Evolutionary conservation across 1,284 basidiomycete species (phyloP), one percentile per base, ranked within the genome.

Genomic region (Ceratobasidium sp.): DNA sequence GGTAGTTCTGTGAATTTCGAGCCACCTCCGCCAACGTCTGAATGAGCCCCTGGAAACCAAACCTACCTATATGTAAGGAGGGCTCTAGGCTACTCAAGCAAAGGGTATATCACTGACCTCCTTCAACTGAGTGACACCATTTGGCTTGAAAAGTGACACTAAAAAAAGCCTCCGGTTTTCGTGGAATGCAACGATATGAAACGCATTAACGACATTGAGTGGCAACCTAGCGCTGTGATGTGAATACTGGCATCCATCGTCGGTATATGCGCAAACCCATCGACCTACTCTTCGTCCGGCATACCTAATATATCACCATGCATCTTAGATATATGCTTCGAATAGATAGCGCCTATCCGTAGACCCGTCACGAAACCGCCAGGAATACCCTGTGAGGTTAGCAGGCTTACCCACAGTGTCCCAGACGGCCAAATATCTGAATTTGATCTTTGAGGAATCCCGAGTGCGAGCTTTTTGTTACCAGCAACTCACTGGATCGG

Each of bases 181-280:
- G 35, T 74, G 54, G n/a, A 74, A 57, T 16, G 73, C 49, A n/a
- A 74, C 49, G 7, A 52, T 72, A 61, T 74, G 73, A n/a, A 73
- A 50, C 32, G 73, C 73, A 14, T 61, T 3, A 9, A 73, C 61
- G 14, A 74, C 66, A 49, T 73, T 71, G 14, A 57, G 52, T 21
- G 64, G 54, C 3, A 74, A 44, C 30, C 72, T 73, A 35, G 23
- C 11, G 28, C n/a, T n/a, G 16, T 9, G 6, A 38, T 26, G 28
- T 14, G 52, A 41, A 52, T 18, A 32, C 49, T 23, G 43, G 14
- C n/a, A 35, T 35, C 6, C 41, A 14, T 1, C 35, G n/a, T 41
- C 1, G 52, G 30, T 67, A 28, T 7, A 28, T 38, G 35, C 35
- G 35, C 35, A n/a, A n/a, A n/a, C n/a, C n/a, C n/a, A n/a, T 38